Evolutionary conservation across 306 rosid genomes (phyloP).

Genomic region (Sphenostylis stenocarpa): DNA sequence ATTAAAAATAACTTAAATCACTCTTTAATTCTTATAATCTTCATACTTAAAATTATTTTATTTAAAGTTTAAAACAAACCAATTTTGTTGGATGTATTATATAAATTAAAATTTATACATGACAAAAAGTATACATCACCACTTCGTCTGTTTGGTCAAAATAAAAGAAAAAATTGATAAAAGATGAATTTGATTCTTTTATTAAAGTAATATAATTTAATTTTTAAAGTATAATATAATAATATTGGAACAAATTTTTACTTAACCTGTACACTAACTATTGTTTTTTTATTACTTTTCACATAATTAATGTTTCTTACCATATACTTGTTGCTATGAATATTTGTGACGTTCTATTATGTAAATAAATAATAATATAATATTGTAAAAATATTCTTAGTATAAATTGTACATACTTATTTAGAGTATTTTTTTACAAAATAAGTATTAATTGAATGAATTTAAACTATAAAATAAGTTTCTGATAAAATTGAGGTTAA

Average conservation of each 20-base stretch:
- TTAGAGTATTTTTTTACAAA: too few species aligned
- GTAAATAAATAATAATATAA: too few species aligned
- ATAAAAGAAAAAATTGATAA: not conserved
- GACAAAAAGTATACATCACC: not conserved
- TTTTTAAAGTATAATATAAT: too few species aligned
- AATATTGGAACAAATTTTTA: too few species aligned
- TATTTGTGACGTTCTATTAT: too few species aligned
- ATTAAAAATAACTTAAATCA: not conserved
- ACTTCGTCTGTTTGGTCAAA: not conserved
- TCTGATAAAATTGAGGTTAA: too few species aligned
- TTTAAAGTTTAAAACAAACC: not conserved
- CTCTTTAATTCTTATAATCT: not conserved
- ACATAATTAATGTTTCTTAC: too few species aligned
- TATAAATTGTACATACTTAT: not conserved
- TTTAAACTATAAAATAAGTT: too few species aligned
- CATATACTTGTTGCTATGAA: too few species aligned
- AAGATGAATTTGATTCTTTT: not conserved
- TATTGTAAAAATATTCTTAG: not conserved
- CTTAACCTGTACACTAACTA: too few species aligned
- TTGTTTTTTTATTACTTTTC: too few species aligned
- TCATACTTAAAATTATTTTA: not conserved
- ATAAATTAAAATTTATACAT: not conserved
- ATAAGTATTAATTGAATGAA: too few species aligned
- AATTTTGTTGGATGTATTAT: not conserved
- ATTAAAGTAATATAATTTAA: not conserved